A percentile compares a stretch with the other conserved stretches of the same genome.
Conservation (phyloP, 371 early-diverging fungal species). For the Rhizomucor pusillus region DNA sequence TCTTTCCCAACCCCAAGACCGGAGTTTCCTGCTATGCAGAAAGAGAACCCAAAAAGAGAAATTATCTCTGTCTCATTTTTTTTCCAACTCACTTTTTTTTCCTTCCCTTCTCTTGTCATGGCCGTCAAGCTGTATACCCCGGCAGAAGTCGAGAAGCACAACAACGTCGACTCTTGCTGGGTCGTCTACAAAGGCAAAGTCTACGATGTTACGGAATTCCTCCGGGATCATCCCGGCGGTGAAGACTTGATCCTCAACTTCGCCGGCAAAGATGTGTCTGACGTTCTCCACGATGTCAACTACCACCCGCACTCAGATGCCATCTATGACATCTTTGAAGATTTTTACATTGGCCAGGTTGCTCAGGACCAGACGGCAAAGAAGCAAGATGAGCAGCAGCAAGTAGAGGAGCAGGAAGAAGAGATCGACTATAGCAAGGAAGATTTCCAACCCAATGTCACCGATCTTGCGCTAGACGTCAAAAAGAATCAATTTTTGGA, state of each 20-base stretch:
- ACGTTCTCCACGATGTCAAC: conserved; percentile 68
- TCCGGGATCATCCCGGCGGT: conserved; percentile 78
- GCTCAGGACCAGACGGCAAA: conserved; percentile 5
- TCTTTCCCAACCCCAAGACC: too few relatives aligned
- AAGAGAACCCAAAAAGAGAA: too few relatives aligned
- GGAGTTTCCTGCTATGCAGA: too few relatives aligned
- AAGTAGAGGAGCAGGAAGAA: too few relatives aligned
- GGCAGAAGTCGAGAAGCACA: too few relatives aligned
- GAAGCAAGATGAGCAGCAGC: too few relatives aligned
- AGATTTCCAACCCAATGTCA: neutral
- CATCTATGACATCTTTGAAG: conserved; percentile 82
- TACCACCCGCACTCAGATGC: conserved; percentile 83
- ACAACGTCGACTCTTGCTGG: conserved; percentile 41
- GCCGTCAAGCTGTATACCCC: too few relatives aligned
- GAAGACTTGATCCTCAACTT: conserved; percentile 72
- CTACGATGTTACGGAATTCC: conserved; percentile 82
- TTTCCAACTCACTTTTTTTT: too few relatives aligned
- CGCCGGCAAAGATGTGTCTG: conserved; percentile 71
- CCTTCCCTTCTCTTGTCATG: too few relatives aligned
- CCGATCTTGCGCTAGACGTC: neutral
- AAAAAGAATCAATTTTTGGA: conserved; percentile 73
- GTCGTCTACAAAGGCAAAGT: conserved; percentile 69
- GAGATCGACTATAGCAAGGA: too few relatives aligned
- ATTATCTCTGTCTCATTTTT: too few relatives aligned
- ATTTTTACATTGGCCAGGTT: conserved; percentile 69